phyloP scores from a whole-genome alignment of 768 basidiomycete genomes.

The Xerocomellus intermedius region DNA sequence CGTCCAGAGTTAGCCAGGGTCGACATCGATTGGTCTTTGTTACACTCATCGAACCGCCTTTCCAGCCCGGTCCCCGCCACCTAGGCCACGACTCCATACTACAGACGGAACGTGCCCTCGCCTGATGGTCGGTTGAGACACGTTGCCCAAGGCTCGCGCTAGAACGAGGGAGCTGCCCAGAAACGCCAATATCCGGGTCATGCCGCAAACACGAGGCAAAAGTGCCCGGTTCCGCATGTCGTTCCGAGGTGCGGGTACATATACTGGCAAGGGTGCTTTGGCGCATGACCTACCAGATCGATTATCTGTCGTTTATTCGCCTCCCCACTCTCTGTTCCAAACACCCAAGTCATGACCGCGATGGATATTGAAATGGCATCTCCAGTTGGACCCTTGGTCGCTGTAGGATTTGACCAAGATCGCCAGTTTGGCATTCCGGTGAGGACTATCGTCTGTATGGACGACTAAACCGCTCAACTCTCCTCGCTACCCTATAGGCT shows the following conservation, averaged over 20 bases:
- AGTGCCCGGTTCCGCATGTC: conserved; percentile 27
- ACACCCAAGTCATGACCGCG: conserved; percentile 11
- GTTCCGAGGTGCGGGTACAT: conserved; percentile 22
- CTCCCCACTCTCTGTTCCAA: neutral
- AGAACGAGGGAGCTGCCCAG: conserved; percentile 12
- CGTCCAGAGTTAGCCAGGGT: neutral
- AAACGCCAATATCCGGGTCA: conserved; percentile 6
- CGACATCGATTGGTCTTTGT: neutral
- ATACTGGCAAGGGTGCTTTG: conserved; percentile 14
- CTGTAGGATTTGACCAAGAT: conserved; percentile 18
- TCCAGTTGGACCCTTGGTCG: conserved; percentile 29
- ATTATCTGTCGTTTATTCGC: conserved; percentile 13
- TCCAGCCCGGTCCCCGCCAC: neutral
- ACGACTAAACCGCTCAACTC: conserved; percentile 1
- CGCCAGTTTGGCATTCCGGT: conserved; percentile 23
- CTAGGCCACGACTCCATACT: neutral
- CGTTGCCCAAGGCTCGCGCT: conserved; percentile 7
- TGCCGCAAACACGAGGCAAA: conserved; percentile 31
- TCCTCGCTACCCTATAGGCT: conserved; percentile 12
- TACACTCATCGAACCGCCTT: neutral
- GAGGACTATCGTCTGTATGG: conserved; percentile 1
- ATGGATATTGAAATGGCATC: conserved; percentile 37
- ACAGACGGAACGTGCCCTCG: neutral
- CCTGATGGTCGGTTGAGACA: conserved; percentile 8
- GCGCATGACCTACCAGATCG: conserved; percentile 7